phyloP scores from a whole-genome alignment of 495 filamentous ascomycete species.

The Penicillium salamii region DNA sequence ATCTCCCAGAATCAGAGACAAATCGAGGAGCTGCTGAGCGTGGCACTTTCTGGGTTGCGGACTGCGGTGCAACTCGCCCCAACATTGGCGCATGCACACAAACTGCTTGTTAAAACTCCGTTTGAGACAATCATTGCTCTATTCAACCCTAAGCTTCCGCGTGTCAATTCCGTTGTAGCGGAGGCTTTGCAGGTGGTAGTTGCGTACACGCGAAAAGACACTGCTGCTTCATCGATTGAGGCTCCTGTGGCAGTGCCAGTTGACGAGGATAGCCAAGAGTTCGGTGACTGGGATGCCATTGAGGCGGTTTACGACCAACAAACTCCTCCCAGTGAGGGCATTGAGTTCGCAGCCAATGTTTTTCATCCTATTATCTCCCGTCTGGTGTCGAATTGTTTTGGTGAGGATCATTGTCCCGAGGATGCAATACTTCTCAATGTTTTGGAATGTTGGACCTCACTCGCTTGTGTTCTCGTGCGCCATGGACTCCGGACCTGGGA shows the following conservation, averaged over 20 bases:
- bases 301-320: slow-evolving; percentile 47
- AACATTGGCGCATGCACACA: slow-evolving; percentile 33
- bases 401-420: slow-evolving; percentile 56
- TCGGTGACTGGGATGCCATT: slow-evolving; percentile 63
- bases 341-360: slow-evolving; percentile 37
- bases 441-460: slow-evolving; percentile 56
- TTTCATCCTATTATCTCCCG: slow-evolving; percentile 53
- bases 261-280: slow-evolving; percentile 73
- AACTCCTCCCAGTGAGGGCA: slow-evolving; percentile 19
- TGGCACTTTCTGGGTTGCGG: slow-evolving; percentile 52
- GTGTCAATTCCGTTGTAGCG: slow-evolving; percentile 36
- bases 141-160: slow-evolving; percentile 34
- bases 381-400: slow-evolving; percentile 67
- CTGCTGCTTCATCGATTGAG: slow-evolving; percentile 6
- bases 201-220: slow-evolving; percentile 37
- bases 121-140: slow-evolving; percentile 34
- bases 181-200: slow-evolving; percentile 37
- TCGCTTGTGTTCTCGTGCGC: slow-evolving; percentile 51
- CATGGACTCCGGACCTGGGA: slow-evolving; percentile 50
- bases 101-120: slow-evolving; percentile 34
- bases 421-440: slow-evolving; percentile 56
- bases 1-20: slow-evolving; percentile 61
- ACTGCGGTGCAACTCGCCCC: slow-evolving; percentile 43
- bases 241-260: slow-evolving; percentile 6
- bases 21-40: slow-evolving; percentile 56